Percentiles rank a stretch among this genome's conserved stretches.
phyloP scores from a whole-genome alignment of 2,329 filamentous ascomycete genomes.

The Aspergillus sp. region DNA sequence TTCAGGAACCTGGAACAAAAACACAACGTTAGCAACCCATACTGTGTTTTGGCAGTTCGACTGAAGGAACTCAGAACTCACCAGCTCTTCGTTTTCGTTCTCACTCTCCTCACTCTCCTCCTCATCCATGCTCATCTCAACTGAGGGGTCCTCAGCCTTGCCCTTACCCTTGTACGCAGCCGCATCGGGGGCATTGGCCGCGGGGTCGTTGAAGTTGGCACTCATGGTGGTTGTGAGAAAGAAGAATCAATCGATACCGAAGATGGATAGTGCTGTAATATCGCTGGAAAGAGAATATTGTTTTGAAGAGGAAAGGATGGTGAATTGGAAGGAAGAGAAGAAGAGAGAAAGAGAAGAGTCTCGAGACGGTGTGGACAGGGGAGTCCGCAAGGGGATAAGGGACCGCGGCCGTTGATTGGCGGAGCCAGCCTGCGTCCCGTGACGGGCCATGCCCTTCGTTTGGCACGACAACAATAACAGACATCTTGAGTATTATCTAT shows the following conservation, averaged over 20 bases:
- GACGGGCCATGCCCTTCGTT: constrained; percentile 11
- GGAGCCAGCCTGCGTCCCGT: constrained; percentile 7
- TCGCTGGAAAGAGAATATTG: background rate
- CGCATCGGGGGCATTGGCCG: constrained; percentile 30
- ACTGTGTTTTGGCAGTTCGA: background rate
- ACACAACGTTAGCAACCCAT: background rate
- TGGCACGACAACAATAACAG: background rate
- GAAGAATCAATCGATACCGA: constrained; percentile 5
- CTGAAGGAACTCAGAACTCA: constrained; percentile 15
- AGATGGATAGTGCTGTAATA: background rate
- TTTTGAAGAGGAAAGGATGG: background rate
- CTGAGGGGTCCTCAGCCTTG: constrained; percentile 58
- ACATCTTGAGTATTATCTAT: background rate
- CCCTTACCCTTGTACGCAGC: constrained; percentile 70
- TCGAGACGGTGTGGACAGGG: constrained; percentile 4
- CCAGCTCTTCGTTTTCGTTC: constrained; percentile 35
- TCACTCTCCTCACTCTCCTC: constrained; percentile 64
- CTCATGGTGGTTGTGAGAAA: constrained; percentile 25
- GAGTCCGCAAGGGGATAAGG: constrained; percentile 18
- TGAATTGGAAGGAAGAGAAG: background rate
- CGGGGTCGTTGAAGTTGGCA: constrained; percentile 34
- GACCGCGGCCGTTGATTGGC: constrained; percentile 8
- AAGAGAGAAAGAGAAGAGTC: background rate
- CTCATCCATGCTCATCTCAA: constrained; percentile 65
- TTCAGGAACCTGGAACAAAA: background rate